Conservation (phyloP, 352 stramenopile species). For the Globisporangium canariense region DNA sequence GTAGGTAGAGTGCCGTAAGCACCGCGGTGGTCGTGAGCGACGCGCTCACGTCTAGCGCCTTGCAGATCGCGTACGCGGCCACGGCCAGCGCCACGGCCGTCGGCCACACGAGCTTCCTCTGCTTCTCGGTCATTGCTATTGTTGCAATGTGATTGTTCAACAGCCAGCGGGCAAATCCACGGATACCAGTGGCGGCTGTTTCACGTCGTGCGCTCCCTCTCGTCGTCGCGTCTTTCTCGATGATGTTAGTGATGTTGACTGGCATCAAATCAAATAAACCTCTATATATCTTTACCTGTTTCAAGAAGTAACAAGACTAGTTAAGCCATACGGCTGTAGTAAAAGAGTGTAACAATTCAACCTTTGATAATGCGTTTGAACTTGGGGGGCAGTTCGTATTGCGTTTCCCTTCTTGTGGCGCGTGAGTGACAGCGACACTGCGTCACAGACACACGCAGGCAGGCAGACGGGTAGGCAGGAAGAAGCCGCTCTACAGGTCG, state of each 20-base stretch:
- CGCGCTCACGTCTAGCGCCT: constrained; percentile 21
- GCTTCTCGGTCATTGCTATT: constrained; percentile 10
- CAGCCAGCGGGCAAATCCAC: no score
- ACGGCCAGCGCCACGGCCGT: constrained; percentile 29
- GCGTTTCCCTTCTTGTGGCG: not conserved
- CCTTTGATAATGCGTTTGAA: not conserved
- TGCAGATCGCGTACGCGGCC: constrained; percentile 27
- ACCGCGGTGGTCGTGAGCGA: constrained; percentile 19
- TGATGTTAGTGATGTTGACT: no score
- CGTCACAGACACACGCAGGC: constrained; percentile 7
- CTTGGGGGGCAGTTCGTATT: constrained; percentile 1
- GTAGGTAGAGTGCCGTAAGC: constrained; percentile 40
- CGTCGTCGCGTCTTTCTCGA: no score
- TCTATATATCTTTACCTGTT: not conserved
- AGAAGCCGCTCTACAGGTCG: not conserved
- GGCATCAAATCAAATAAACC: no score
- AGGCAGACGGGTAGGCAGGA: not conserved
- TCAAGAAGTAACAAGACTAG: not conserved
- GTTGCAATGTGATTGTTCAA: no score
- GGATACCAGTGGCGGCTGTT: no score
- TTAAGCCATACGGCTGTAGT: not conserved
- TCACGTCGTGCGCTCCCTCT: no score
- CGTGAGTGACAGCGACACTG: constrained; percentile 2
- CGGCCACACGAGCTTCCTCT: constrained; percentile 24
- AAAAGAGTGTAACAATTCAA: not conserved